phyloP scores from a whole-genome alignment of 352 stramenopile species.

The Pythium grandisporangium region DNA sequence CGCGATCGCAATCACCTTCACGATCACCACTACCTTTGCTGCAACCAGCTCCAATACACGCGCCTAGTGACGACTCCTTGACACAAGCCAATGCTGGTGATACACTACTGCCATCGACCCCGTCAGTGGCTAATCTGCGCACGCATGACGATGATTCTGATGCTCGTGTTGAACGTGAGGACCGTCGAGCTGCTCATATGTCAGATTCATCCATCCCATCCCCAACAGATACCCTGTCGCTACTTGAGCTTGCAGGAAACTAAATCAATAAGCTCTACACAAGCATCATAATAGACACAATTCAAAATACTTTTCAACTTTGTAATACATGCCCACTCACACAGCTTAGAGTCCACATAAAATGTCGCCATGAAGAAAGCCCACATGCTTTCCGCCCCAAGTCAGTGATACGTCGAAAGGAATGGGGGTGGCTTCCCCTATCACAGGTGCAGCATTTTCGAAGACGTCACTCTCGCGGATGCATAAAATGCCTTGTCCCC shows the following conservation, averaged over 20 bases:
- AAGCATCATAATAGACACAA: slow-evolving; percentile 11
- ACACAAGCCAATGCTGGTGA: too few species aligned
- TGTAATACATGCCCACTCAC: too few species aligned
- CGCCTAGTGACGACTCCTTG: too few species aligned
- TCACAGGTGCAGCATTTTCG: slow-evolving; percentile 24
- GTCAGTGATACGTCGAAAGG: slow-evolving; percentile 64
- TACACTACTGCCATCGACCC: too few species aligned
- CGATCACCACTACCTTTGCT: slow-evolving; percentile 6
- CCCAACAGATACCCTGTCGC: slow-evolving; percentile 22
- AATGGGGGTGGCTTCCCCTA: slow-evolving; percentile 32
- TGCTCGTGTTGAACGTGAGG: too few species aligned
- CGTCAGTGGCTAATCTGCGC: too few species aligned
- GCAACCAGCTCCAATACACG: too few species aligned
- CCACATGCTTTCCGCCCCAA: slow-evolving; percentile 63
- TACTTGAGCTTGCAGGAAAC: slow-evolving; percentile 37
- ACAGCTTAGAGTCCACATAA: slow-evolving; percentile 15
- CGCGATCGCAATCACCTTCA: slow-evolving; percentile 10
- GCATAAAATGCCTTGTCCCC: slow-evolving; percentile 54
- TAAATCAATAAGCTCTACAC: too few species aligned
- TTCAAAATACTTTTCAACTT: neutral
- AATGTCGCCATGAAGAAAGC: slow-evolving; percentile 44
- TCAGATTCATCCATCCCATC: too few species aligned
- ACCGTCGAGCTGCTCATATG: too few species aligned
- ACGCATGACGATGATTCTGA: too few species aligned
- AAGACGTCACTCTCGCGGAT: slow-evolving; percentile 53